These are phyloP conservation scores for Geopyxis carbonaria DNA, from an alignment of 495 filamentous ascomycete genomes.

Conservation along the genomic window DNA sequence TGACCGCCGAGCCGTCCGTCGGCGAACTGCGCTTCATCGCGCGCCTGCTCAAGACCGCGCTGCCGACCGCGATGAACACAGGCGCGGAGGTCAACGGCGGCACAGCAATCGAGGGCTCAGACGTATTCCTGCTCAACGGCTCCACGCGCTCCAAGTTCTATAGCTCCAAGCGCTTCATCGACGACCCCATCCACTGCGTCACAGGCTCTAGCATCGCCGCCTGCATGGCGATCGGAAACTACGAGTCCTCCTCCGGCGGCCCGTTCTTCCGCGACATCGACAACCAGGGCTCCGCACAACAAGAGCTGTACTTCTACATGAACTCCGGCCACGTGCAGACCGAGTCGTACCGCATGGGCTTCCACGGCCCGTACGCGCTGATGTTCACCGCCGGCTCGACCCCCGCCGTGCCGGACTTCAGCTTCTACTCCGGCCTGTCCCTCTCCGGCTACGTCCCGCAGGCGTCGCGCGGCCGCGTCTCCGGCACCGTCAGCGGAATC, in stretches of 20 bases:
- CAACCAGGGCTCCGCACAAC: constrained; percentile 42
- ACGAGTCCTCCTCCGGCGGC: constrained; percentile 37
- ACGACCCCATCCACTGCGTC: constrained; percentile 46
- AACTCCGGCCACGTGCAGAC: constrained; percentile 48
- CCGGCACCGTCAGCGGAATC: constrained; percentile 35
- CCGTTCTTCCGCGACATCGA: constrained; percentile 52
- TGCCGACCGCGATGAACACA: constrained; percentile 40
- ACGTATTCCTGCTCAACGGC: constrained; percentile 44
- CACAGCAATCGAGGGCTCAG: constrained; percentile 40
- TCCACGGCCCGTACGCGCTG: constrained; percentile 51
- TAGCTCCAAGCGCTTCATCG: constrained; percentile 48
- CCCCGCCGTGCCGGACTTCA: constrained; percentile 34
- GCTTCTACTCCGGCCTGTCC: constrained; percentile 41
- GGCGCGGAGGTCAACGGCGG: constrained; percentile 35
- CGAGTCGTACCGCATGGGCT: constrained; percentile 42
- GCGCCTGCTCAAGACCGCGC: constrained; percentile 37
- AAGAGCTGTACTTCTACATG: constrained; percentile 53
- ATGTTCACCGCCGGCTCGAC: constrained; percentile 43
- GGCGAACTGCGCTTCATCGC: constrained; percentile 51
- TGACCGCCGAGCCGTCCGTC: constrained; percentile 39
- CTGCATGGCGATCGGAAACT: constrained; percentile 35
- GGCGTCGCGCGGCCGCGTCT: constrained; percentile 39
- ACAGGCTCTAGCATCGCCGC: constrained; percentile 30
- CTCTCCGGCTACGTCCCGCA: constrained; percentile 41
- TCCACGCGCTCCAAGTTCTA: constrained; percentile 54